Evolutionary conservation across 2,329 filamentous ascomycete genomes (phyloP), one percentile per base, ranked within the genome.

Genomic region (Daldinia sp.): DNA sequence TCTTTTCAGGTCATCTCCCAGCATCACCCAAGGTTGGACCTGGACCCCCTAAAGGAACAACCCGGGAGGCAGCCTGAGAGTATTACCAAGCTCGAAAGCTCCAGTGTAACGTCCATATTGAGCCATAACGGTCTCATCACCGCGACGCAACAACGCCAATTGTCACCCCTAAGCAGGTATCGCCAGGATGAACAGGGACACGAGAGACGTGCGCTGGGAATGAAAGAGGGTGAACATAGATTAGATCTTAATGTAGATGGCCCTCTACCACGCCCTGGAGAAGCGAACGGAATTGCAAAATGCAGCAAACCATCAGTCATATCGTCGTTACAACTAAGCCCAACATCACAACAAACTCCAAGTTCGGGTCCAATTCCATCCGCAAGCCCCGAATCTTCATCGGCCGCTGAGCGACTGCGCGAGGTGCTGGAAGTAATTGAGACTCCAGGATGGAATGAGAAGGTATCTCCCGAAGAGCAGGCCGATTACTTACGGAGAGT

Each of bases 181-280:
- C 56, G 53, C 7, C 58, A 6, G 3, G 58, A 72, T 48, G 11
- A 39, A 4, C 61, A 72, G 52, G 17, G 58, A 11, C 55, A 73
- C 21, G 71, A 73, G 47, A 62, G 67, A 41, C 57, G 68, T 4
- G 64, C 63, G n/a, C 13, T 71, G 3, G 68, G 68, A n/a, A 53
- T 64, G 19, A 49, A 47, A 21, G 19, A 27, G n/a, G 19, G 47
- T 6, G 27, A 50, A 37, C 4, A 32, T 10, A 6, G 1, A 8
- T 30, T 41, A 5, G 5, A 21, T 6, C 21, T 13, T 4, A 10
- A 11, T 5, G 8, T n/a, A 4, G 32, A 8, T 48, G 47, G 6
- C 37, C 7, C 32, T 8, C 13, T 27, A 0, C 32, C 17, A 1
- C 6, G 2, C 6, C 49, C 37, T 2, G 3, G 4, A 2, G 29